Percentiles rank a stretch among this genome's conserved stretches.
Conservation (phyloP, 1,284 basidiomycete species). For the Fomitopsis pinicola region DNA sequence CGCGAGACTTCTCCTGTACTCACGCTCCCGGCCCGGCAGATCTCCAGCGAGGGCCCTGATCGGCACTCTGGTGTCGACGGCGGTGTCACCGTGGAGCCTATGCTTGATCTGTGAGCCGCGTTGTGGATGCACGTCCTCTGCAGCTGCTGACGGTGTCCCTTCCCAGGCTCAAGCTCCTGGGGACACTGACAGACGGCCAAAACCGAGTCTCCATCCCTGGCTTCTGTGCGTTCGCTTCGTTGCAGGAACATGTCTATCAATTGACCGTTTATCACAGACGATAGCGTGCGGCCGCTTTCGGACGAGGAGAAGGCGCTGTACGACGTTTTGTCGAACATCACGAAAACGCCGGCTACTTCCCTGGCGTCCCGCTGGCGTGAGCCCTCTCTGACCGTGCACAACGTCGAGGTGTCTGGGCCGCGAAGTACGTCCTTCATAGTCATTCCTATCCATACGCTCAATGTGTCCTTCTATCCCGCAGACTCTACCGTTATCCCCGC, state of each 20-base stretch:
- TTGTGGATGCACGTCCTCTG: background rate
- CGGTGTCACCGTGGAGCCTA: conserved; percentile 83
- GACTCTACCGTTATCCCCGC: conserved; percentile 87
- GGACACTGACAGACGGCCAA: conserved; percentile 60
- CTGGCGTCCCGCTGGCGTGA: conserved; percentile 78
- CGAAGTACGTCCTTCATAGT: conserved; percentile 45
- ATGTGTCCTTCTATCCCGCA: conserved; percentile 24
- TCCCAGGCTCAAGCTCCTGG: conserved; percentile 73
- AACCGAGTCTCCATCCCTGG: conserved; percentile 69
- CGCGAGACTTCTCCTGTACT: background rate
- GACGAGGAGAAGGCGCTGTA: conserved; percentile 67
- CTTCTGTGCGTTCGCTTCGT: conserved; percentile 65
- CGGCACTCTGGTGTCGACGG: conserved; percentile 93
- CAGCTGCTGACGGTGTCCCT: background rate
- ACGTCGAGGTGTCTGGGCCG: conserved; percentile 68
- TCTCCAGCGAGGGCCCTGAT: conserved; percentile 68
- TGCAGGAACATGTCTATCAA: background rate
- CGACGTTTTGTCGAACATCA: conserved; percentile 61
- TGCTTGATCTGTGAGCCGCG: conserved; percentile 78
- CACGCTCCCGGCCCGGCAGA: conserved; percentile 30
- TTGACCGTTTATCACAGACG: conserved; percentile 44
- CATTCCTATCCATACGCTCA: background rate
- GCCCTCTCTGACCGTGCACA: conserved; percentile 71
- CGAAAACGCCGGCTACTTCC: conserved; percentile 60
- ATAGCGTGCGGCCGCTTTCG: conserved; percentile 65